phyloP scores from a whole-genome alignment of 352 stramenopile species.

The Globisporangium carolinianum region DNA sequence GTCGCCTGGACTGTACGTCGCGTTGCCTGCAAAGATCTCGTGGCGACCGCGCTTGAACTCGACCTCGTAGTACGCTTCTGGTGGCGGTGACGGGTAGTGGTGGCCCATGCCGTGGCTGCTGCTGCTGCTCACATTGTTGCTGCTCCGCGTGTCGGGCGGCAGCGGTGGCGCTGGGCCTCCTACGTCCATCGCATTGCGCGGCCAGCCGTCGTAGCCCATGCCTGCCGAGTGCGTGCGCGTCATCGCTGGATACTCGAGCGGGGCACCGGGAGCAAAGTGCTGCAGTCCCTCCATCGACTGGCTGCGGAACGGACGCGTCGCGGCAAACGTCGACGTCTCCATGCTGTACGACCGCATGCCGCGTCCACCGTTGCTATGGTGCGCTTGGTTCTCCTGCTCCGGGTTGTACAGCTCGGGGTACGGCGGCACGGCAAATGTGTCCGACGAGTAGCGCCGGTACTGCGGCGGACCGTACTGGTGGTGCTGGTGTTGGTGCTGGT shows the following conservation, averaged over 20 bases:
- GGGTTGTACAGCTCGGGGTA: slow-evolving; percentile 53
- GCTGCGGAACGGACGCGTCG: slow-evolving; percentile 52
- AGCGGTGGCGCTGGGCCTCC: slow-evolving; percentile 40
- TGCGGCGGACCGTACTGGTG: slow-evolving; percentile 26
- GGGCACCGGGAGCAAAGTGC: slow-evolving; percentile 39
- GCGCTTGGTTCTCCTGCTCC: slow-evolving; percentile 46
- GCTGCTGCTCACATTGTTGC: neutral
- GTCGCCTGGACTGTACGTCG: slow-evolving; percentile 87
- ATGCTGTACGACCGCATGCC: slow-evolving; percentile 71
- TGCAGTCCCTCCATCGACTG: slow-evolving; percentile 70
- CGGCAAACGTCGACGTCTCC: slow-evolving; percentile 52
- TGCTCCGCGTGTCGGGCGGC: slow-evolving; percentile 39
- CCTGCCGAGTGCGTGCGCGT: slow-evolving; percentile 55
- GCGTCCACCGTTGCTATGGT: slow-evolving; percentile 33
- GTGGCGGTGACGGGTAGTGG: slow-evolving; percentile 50
- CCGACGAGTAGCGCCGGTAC: slow-evolving; percentile 69
- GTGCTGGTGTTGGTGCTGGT: slow-evolving; percentile 1
- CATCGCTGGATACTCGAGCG: slow-evolving; percentile 48
- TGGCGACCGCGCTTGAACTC: slow-evolving; percentile 94
- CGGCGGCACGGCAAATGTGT: slow-evolving; percentile 50
- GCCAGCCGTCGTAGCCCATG: slow-evolving; percentile 68
- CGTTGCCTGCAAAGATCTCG: slow-evolving; percentile 86
- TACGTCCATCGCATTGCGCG: slow-evolving; percentile 29
- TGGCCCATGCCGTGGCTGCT: slow-evolving; percentile 2
- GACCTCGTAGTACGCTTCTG: slow-evolving; percentile 89